Evolutionary conservation across 441 rosid genomes (phyloP), one percentile per base, ranked within the genome.

Genomic region (Melastoma candidum): DNA sequence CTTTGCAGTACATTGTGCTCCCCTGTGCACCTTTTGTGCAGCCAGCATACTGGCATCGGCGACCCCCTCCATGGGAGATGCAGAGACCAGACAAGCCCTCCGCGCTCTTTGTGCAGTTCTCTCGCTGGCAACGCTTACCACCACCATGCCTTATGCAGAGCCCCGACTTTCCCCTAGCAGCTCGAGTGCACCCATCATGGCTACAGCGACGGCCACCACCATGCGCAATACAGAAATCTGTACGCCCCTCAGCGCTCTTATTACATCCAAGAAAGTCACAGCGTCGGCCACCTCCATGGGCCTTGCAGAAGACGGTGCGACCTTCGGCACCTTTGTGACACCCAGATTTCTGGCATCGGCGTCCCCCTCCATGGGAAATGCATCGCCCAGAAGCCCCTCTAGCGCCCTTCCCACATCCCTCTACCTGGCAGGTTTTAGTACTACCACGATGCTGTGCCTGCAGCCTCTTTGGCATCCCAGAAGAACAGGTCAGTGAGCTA

Each of bases 271-370:
- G 94, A 61, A 66, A 77, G 41, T 92, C 98, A 58, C 98, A 92
- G 27, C 98, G 80, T 14, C 95, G 85, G 46, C 97, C 98, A 51
- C 98, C 98, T 50, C 98, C 98, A 63, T 92, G 98, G 63, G 97
- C 89, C 75, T 92, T 92, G 68, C 98, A 92, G 71, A 82, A 92
- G 46, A 85, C 95, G 17, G 98, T 92, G n/a, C 97, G 77, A 47
- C 98, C 98, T 76, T 92, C 98, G 26, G 98, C 98, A 44, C 98
- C 98, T 68, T 92, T 92, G 64, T 75, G 87, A 67, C 98, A 88
- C 53, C 90, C 97, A 32, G 71, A 71, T 68, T 77, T 85, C 64
- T 88, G 95, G 70, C 98, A 92, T 72, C 98, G 81, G 44, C 95
- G 69, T 44, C 98, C 98, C 59, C 98, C 97, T 53, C 98, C 98